These are phyloP conservation scores for Pyrus hybrid DNA, from an alignment of 331 rosid genomes.

Conservation along the genomic window DNA sequence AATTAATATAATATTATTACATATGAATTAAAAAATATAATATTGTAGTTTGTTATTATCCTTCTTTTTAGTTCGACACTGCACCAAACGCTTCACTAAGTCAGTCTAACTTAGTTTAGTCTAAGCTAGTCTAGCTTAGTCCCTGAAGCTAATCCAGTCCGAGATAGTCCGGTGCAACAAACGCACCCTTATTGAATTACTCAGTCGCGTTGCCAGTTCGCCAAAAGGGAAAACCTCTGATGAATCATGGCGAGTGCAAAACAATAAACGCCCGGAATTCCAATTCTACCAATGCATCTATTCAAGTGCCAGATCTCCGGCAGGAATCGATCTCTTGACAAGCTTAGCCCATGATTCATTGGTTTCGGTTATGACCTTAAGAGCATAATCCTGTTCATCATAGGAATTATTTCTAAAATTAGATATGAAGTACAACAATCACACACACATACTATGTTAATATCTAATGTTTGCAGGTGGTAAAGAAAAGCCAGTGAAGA, in stretches of 20 bases:
- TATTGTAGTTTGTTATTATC: too few relatives aligned
- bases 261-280: constrained; percentile 3
- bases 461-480: too few relatives aligned
- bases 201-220: not conserved
- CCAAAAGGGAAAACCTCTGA: constrained; percentile 1
- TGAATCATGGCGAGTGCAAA: not conserved
- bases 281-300: constrained; percentile 24
- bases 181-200: too few relatives aligned
- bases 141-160: too few relatives aligned
- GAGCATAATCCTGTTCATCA: constrained; percentile 72
- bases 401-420: not conserved
- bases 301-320: constrained; percentile 75
- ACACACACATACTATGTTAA: not conserved
- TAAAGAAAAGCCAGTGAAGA: not conserved
- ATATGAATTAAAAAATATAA: too few relatives aligned
- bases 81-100: too few relatives aligned
- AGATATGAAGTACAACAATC: not conserved
- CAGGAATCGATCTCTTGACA: constrained; percentile 77
- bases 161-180: too few relatives aligned
- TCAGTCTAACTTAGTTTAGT: too few relatives aligned
- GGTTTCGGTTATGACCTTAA: constrained; percentile 78
- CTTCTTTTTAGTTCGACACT: too few relatives aligned
- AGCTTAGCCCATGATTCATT: constrained; percentile 93
- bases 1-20: too few relatives aligned
- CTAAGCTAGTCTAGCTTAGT: too few relatives aligned